phyloP scores from a whole-genome alignment of 768 basidiomycete species.

The Leccinum ochraceum region DNA sequence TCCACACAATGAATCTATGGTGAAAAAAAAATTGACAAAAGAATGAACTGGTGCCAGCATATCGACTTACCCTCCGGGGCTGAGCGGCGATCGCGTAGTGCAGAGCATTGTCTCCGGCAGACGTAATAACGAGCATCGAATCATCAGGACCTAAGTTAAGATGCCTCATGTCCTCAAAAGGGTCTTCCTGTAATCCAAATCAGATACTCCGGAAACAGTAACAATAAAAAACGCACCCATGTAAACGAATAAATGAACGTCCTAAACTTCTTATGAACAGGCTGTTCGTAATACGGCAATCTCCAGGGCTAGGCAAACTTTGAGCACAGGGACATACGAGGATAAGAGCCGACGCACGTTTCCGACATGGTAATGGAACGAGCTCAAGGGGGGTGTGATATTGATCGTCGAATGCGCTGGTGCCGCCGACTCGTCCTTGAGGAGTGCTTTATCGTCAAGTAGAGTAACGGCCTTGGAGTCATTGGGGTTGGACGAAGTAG shows the following conservation, averaged over 20 bases:
- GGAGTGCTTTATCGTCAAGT: slow-evolving; percentile 41
- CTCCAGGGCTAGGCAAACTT: slow-evolving; percentile 51
- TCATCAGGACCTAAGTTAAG: slow-evolving; percentile 60
- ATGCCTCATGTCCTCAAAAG: slow-evolving; percentile 67
- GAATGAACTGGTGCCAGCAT: not conserved
- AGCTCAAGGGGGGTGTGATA: slow-evolving; percentile 54
- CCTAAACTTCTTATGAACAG: slow-evolving; percentile 65
- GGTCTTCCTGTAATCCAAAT: slow-evolving; percentile 56
- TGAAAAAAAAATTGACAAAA: not conserved
- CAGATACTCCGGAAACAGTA: not conserved
- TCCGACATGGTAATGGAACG: slow-evolving; percentile 63
- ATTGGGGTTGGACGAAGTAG: slow-evolving; percentile 35
- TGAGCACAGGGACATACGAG: not conserved
- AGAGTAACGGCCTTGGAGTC: slow-evolving; percentile 39
- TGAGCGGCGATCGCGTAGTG: slow-evolving; percentile 72
- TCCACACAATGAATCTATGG: slow-evolving; percentile 67
- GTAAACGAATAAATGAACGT: slow-evolving; percentile 68
- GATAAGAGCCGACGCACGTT: slow-evolving; percentile 35
- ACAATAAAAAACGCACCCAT: slow-evolving; percentile 40
- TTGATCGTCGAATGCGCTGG: slow-evolving; percentile 41
- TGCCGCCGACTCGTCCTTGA: slow-evolving; percentile 24
- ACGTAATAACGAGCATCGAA: slow-evolving; percentile 72
- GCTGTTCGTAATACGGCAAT: slow-evolving; percentile 68
- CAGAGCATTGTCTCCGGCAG: slow-evolving; percentile 78
- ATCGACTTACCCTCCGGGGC: slow-evolving; percentile 48